Evolutionary conservation across 2,329 filamentous ascomycete species (phyloP).

Genomic region (Magnaporthales sp.): DNA sequence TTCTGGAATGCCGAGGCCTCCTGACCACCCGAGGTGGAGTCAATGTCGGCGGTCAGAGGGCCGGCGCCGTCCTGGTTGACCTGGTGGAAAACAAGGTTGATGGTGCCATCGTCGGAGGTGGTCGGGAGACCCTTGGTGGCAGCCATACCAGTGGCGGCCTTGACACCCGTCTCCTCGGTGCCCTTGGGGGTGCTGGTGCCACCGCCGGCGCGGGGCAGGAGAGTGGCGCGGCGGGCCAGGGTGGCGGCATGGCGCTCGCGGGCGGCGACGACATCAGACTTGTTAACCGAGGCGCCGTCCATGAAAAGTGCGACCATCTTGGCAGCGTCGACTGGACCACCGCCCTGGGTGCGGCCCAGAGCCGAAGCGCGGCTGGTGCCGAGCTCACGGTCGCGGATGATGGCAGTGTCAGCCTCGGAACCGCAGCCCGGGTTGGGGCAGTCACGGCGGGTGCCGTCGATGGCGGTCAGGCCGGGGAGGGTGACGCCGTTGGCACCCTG

Average conservation of each 20-base stretch:
- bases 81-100: constrained; percentile 58
- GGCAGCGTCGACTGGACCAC: constrained; percentile 47
- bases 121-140: constrained; percentile 51
- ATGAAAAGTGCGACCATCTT: constrained; percentile 53
- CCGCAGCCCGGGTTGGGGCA: constrained; percentile 53
- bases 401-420: constrained; percentile 59
- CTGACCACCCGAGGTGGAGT: constrained; percentile 54
- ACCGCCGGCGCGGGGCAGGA: constrained; percentile 21
- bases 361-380: constrained; percentile 42
- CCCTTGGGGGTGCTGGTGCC: constrained; percentile 29
- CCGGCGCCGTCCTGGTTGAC: constrained; percentile 58
- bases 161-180: constrained; percentile 41
- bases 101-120: constrained; percentile 46
- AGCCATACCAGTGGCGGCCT: constrained; percentile 44
- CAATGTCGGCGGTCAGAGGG: constrained; percentile 50
- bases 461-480: constrained; percentile 53
- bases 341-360: constrained; percentile 55
- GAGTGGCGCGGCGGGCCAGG: constrained; percentile 4
- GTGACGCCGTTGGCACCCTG: constrained; percentile 51
- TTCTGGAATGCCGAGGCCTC: constrained; percentile 50
- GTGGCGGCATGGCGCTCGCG: constrained; percentile 12
- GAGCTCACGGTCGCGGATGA: constrained; percentile 55
- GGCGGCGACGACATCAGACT: constrained; percentile 13
- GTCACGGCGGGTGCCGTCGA: constrained; percentile 59
- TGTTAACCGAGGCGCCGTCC: constrained; percentile 24